Conservation (phyloP, 306 rosid genomes). For the Quercus parvula region DNA sequence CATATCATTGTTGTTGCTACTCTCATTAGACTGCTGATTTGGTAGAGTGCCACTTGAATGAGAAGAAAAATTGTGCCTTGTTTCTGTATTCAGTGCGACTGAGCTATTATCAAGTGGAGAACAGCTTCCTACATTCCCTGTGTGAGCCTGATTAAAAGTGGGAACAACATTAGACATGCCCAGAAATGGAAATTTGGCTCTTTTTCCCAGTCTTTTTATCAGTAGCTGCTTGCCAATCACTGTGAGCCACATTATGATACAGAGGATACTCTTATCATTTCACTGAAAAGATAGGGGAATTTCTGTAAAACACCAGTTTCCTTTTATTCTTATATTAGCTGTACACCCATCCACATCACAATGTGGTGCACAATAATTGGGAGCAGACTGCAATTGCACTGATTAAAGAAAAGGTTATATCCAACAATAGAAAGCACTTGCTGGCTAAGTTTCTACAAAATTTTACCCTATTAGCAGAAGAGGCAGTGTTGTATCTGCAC, state of each 20-base stretch:
- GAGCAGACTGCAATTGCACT: conserved; percentile 9
- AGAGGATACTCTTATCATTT: conserved; percentile 1
- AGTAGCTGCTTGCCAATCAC: conserved; percentile 19
- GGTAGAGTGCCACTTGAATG: conserved; percentile 16
- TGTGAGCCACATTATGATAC: conserved; percentile 15
- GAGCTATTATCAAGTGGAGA: conserved; percentile 24
- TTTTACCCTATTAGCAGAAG: conserved; percentile 56
- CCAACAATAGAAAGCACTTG: conserved; percentile 14
- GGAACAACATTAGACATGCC: conserved; percentile 19
- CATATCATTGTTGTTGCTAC: conserved; percentile 20
- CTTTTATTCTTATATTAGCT: not conserved
- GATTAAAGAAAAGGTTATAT: conserved; percentile 6
- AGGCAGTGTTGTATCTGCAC: conserved; percentile 53
- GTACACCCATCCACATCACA: not conserved
- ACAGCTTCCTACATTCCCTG: conserved; percentile 26
- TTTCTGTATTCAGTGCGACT: conserved; percentile 15
- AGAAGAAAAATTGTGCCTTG: conserved; percentile 4
- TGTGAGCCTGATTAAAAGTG: conserved; percentile 38
- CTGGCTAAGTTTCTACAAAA: conserved; percentile 16
- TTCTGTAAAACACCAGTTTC: not conserved
- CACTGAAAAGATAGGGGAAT: not conserved
- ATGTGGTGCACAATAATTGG: conserved; percentile 2
- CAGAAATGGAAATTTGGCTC: conserved; percentile 5
- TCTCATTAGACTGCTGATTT: conserved; percentile 22
- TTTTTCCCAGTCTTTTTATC: not conserved